These are phyloP conservation scores for Microbotryum violaceum DNA, from an alignment of 1,284 basidiomycete species.

Conservation along the genomic window DNA sequence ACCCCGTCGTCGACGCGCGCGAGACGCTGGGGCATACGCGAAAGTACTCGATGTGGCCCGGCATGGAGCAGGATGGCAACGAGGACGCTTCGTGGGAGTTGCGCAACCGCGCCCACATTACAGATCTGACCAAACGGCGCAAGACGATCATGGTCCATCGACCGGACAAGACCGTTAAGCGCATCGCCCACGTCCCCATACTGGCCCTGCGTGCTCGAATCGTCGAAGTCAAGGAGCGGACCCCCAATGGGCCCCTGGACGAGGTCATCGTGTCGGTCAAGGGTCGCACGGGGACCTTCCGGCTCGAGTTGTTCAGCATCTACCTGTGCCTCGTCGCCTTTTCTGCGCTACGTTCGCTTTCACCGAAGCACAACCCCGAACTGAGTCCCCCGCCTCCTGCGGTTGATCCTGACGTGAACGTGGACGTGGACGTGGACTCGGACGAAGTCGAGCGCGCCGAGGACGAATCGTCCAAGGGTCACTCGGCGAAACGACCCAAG, in stretches of 20 bases:
- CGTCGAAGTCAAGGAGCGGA: constrained; percentile 33
- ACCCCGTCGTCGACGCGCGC: constrained; percentile 40
- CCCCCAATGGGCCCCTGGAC: constrained; percentile 34
- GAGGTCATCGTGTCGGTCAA: constrained; percentile 45
- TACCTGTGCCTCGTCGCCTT: constrained; percentile 65
- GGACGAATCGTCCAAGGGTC: too few relatives aligned
- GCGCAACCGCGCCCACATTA: constrained; percentile 19
- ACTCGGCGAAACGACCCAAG: constrained; percentile 17
- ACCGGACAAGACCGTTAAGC: constrained; percentile 23
- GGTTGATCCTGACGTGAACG: constrained; percentile 13
- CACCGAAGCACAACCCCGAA: constrained; percentile 20
- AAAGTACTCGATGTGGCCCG: constrained; percentile 8
- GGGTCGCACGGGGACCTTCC: constrained; percentile 46
- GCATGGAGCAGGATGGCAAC: constrained; percentile 18
- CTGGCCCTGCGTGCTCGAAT: constrained; percentile 40
- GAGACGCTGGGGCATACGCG: constrained; percentile 34
- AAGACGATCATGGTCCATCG: constrained; percentile 32
- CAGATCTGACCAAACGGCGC: constrained; percentile 8
- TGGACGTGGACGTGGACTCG: neutral
- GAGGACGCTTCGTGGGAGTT: constrained; percentile 19
- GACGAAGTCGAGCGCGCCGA: too few relatives aligned
- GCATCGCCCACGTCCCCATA: constrained; percentile 36
- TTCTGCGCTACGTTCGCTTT: constrained; percentile 50
- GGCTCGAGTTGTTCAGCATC: constrained; percentile 60
- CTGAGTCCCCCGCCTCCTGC: neutral